Base-by-base conservation (phyloP, 2,329 filamentous ascomycete species). In the Cercospora brassicicola region DNA sequence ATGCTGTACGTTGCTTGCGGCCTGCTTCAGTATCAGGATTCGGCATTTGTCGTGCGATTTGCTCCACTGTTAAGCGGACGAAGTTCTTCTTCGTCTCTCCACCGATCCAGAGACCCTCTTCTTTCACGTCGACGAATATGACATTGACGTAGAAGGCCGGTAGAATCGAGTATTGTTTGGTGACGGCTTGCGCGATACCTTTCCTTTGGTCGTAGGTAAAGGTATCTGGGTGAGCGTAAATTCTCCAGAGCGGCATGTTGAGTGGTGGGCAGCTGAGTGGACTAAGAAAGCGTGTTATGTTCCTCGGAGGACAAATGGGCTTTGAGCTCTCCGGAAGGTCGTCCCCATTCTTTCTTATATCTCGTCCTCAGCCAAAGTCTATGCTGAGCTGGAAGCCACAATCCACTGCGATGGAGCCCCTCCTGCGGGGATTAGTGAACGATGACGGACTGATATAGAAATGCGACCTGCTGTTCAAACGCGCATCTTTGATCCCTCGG, bases 81-180 rank as follows among this genome's bases (percentile, higher is more conserved):
- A 56, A 56, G 28, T 56, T 56, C 51, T 56, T 56, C 51, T 56
- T 56, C 1, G 51, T n/a, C 51, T 56, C 51, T 15, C 51, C 51
- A 13, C 51, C 51, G 23, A 56, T 30, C 23, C 20, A 56, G 11
- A 56, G 5, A 15, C 23, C 51, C 28, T 56, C 20, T 18, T 56
- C 51, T 15, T 56, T 20, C 23, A 56, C 51, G 23, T 56, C 51
- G 10, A 56, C 51, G 10, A 56, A 56, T 15, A 56, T 28, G 23
- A 56, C 51, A 15, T 56, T 56, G 23, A 56, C 51, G 11, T 56
- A 56, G 10, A 56, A 56, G 1, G 51, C 51, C 8, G 51, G 51
- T 15, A 56, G 15, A 8, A 56, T 28, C 11, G 13, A 4, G 9
- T 56, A 56, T n/a, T 56, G 51, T 28, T 56, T 56, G 23, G 51